Percentiles rank a stretch among this genome's conserved stretches.
Conservation (phyloP, 768 basidiomycete species). For the Tephrocybe rancida region DNA sequence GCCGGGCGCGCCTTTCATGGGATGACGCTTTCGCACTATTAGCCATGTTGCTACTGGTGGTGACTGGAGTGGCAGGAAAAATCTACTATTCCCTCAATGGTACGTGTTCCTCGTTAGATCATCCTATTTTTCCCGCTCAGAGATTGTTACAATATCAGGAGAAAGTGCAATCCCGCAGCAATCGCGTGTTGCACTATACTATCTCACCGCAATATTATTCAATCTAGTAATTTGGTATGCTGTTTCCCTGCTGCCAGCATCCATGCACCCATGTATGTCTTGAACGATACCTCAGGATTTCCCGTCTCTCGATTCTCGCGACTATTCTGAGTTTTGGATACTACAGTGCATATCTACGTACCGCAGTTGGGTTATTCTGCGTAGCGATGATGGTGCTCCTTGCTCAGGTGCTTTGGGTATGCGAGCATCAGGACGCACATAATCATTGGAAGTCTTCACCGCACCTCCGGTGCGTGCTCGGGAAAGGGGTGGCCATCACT, state of each 20-base stretch:
- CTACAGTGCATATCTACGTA: background rate
- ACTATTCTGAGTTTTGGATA: slow-evolving; percentile 2
- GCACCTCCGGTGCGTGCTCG: slow-evolving; percentile 3
- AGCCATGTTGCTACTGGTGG: slow-evolving; percentile 3
- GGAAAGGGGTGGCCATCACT: background rate
- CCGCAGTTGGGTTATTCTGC: background rate
- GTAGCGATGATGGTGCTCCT: background rate
- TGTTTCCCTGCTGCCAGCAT: background rate
- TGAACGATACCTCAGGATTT: background rate
- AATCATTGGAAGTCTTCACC: slow-evolving; percentile 11
- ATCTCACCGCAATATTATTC: slow-evolving; percentile 1
- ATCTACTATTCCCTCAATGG: slow-evolving; percentile 6
- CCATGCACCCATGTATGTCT: no score
- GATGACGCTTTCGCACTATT: slow-evolving; percentile 5
- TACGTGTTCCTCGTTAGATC: background rate
- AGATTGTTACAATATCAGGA: background rate
- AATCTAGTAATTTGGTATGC: slow-evolving; percentile 5
- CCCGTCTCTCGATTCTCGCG: slow-evolving; percentile 2
- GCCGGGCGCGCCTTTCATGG: slow-evolving; percentile 2
- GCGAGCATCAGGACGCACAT: background rate
- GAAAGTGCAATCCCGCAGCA: slow-evolving; percentile 1
- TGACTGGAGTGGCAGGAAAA: slow-evolving; percentile 8
- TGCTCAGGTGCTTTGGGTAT: slow-evolving; percentile 9
- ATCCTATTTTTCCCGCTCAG: background rate
- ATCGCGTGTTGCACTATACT: slow-evolving; percentile 3